Conservation (phyloP, 1,284 basidiomycete genomes). For the Earliella scabrosa region DNA sequence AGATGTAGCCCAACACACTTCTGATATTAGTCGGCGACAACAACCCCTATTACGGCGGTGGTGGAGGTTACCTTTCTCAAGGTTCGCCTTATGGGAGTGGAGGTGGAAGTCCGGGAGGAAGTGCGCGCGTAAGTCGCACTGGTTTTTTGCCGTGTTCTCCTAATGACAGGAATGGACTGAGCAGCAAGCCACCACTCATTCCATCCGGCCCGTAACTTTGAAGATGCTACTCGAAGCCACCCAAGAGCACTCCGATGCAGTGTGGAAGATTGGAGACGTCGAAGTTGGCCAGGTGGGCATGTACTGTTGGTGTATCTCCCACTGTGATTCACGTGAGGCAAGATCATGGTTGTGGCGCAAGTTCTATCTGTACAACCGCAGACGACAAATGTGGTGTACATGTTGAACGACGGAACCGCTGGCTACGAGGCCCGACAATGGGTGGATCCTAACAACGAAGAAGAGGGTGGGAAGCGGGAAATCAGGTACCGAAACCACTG, state of each 20-base stretch:
- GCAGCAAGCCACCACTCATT: conserved; percentile 49
- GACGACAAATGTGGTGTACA: conserved; percentile 84
- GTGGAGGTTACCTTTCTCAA: conserved; percentile 45
- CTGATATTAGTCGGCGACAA: conserved; percentile 30
- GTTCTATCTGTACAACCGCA: conserved; percentile 74
- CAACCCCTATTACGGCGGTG: conserved; percentile 42
- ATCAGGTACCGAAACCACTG: conserved; percentile 48
- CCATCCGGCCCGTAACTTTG: conserved; percentile 86
- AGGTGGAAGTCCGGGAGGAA: conserved; percentile 48
- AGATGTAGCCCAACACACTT: background rate
- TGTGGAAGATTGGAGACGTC: conserved; percentile 82
- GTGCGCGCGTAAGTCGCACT: conserved; percentile 16
- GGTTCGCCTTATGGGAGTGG: conserved; percentile 48
- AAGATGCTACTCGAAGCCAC: conserved; percentile 79
- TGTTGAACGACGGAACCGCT: conserved; percentile 90
- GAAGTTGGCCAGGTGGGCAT: conserved; percentile 79
- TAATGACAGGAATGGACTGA: background rate
- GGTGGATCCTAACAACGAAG: conserved; percentile 70
- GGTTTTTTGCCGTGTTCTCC: background rate
- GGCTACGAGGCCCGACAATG: conserved; percentile 89
- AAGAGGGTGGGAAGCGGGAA: conserved; percentile 50
- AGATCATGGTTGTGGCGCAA: conserved; percentile 84
- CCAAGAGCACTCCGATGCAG: conserved; percentile 88
- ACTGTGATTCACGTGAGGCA: background rate
- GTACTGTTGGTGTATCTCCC: background rate